Evolutionary conservation across 2,329 filamentous ascomycete genomes (phyloP).

Genomic region (Geoglossum cookeanum): DNA sequence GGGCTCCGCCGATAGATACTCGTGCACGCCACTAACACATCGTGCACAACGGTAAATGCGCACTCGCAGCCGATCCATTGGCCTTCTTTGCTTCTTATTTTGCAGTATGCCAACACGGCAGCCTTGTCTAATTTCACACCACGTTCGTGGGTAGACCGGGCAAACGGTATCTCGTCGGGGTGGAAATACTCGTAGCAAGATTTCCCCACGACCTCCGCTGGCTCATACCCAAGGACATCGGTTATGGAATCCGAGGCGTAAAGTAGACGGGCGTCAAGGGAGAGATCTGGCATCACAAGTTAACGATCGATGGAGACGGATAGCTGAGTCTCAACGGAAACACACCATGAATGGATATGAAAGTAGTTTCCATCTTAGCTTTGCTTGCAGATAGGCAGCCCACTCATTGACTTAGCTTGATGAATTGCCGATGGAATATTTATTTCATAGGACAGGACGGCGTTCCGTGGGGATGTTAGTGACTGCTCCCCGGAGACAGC

Average conservation of each 20-base stretch:
- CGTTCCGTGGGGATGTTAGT: neutral
- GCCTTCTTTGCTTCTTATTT: slow-evolving; percentile 47
- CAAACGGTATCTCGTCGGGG: slow-evolving; percentile 59
- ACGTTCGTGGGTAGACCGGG: slow-evolving; percentile 50
- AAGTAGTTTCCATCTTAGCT: slow-evolving; percentile 56
- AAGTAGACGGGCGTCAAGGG: slow-evolving; percentile 55
- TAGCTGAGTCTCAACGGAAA: slow-evolving; percentile 4
- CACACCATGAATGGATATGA: slow-evolving; percentile 75
- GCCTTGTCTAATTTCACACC: slow-evolving; percentile 67
- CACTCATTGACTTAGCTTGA: neutral
- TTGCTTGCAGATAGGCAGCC: neutral
- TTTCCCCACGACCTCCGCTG: slow-evolving; percentile 53
- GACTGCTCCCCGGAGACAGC: neutral
- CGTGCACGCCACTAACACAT: slow-evolving; percentile 70
- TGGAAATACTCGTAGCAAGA: slow-evolving; percentile 80
- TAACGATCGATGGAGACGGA: slow-evolving; percentile 5
- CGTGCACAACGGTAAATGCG: slow-evolving; percentile 75
- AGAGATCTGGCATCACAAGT: slow-evolving; percentile 37
- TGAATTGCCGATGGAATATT: neutral
- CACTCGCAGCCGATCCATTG: slow-evolving; percentile 68
- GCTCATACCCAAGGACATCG: slow-evolving; percentile 64
- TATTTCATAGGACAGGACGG: neutral
- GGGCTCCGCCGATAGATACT: slow-evolving; percentile 53
- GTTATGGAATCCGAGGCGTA: slow-evolving; percentile 70
- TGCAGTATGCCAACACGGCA: slow-evolving; percentile 63